Evolutionary conservation across 331 rosid genomes (phyloP).

Genomic region (Dryas integrifolia): DNA sequence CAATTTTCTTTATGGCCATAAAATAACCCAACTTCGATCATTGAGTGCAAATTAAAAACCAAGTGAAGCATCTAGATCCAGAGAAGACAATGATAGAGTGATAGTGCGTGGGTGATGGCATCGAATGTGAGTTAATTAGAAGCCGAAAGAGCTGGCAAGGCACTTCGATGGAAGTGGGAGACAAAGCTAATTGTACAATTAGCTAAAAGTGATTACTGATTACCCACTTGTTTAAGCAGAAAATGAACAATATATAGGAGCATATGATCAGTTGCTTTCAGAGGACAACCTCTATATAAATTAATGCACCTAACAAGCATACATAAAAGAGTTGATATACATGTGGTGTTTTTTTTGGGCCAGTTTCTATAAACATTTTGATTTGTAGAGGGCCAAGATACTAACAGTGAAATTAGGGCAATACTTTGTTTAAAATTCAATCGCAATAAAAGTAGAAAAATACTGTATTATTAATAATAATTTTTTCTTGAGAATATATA

Average conservation of each 20-base stretch:
- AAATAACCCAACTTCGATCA: neutral
- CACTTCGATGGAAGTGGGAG: constrained; percentile 9
- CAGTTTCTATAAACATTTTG: too few relatives aligned
- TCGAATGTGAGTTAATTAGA: neutral
- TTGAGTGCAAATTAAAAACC: constrained; percentile 12
- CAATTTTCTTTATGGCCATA: neutral
- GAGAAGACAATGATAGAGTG: constrained; percentile 7
- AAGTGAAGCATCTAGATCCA: constrained; percentile 27
- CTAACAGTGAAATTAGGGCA: too few relatives aligned
- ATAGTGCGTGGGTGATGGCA: neutral
- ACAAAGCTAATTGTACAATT: neutral
- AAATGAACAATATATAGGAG: neutral
- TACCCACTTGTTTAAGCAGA: neutral
- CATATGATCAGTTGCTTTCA: neutral
- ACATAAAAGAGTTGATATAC: neutral
- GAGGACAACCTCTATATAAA: neutral
- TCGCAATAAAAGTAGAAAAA: too few relatives aligned
- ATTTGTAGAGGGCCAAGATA: too few relatives aligned
- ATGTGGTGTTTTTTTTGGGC: too few relatives aligned
- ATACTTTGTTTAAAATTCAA: too few relatives aligned
- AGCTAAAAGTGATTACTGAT: neutral
- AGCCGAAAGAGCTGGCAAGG: neutral
- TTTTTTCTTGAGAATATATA: too few relatives aligned
- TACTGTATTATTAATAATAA: too few relatives aligned
- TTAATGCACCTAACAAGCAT: neutral